Percentiles rank a stretch among this genome's conserved stretches.
Conservation (phyloP, 306 rosid genomes). For the Ormosia semicastrata region DNA sequence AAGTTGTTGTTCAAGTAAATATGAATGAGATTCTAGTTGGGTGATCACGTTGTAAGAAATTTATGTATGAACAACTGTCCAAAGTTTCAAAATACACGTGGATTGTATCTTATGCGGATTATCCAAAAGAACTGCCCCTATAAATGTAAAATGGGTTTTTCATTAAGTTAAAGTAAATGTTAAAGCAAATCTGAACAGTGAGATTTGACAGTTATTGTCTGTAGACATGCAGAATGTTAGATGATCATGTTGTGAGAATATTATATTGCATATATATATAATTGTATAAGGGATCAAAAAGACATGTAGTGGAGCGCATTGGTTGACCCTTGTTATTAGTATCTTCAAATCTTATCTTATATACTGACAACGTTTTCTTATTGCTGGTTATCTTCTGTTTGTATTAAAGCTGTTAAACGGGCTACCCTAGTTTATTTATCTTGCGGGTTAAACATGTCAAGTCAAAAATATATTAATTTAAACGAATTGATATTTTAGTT, state of each 20-base stretch:
- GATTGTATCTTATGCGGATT: not conserved
- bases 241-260: conserved; percentile 22
- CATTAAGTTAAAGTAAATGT: conserved; percentile 38
- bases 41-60: conserved; percentile 20
- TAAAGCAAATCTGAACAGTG: conserved; percentile 15
- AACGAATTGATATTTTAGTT: no score
- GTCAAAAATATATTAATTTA: no score
- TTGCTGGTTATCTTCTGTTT: not conserved
- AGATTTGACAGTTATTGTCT: not conserved
- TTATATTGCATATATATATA: conserved; percentile 24
- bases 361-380: conserved; percentile 29
- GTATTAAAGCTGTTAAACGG: no score
- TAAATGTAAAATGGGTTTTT: not conserved
- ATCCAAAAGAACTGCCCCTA: no score
- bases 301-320: conserved; percentile 12
- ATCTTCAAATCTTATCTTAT: not conserved
- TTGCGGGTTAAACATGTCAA: no score
- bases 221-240: not conserved
- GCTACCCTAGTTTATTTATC: no score
- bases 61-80: conserved; percentile 12
- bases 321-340: not conserved
- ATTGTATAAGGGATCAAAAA: conserved; percentile 34
- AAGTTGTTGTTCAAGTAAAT: conserved; percentile 31
- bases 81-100: conserved; percentile 31
- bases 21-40: conserved; percentile 26